Evolutionary conservation across 768 basidiomycete genomes (phyloP).

Genomic region (Galerina sulciceps): DNA sequence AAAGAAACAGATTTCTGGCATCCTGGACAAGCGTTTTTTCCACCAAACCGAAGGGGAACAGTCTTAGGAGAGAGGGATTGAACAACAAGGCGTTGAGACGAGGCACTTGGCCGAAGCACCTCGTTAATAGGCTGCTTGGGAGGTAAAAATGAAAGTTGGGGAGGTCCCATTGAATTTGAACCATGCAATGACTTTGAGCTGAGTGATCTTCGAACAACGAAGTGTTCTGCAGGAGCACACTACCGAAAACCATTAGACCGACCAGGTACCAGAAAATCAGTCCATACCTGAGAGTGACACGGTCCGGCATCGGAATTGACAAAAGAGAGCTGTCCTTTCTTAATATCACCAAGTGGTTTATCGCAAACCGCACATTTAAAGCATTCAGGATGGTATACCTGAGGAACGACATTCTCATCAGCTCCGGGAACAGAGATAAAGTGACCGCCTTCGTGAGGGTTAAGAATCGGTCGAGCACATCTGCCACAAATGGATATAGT

Average conservation of each 20-base stretch:
- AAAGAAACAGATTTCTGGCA: slow-evolving; percentile 74
- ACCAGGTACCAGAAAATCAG: background rate
- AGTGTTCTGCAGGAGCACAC: slow-evolving; percentile 51
- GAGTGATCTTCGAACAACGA: slow-evolving; percentile 35
- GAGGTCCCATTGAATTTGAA: slow-evolving; percentile 10
- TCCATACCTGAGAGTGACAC: slow-evolving; percentile 63
- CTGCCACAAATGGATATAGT: slow-evolving; percentile 58
- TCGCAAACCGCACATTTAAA: slow-evolving; percentile 76
- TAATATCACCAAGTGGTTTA: slow-evolving; percentile 62
- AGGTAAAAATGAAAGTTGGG: slow-evolving; percentile 9
- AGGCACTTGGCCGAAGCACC: slow-evolving; percentile 14
- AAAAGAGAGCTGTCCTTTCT: slow-evolving; percentile 71
- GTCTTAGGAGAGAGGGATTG: slow-evolving; percentile 24
- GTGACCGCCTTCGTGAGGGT: slow-evolving; percentile 57
- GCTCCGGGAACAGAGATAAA: slow-evolving; percentile 75
- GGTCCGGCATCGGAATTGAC: slow-evolving; percentile 67
- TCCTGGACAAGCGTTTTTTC: slow-evolving; percentile 69
- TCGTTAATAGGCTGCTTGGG: slow-evolving; percentile 16
- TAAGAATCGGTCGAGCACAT: slow-evolving; percentile 64
- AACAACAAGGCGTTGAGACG: slow-evolving; percentile 27
- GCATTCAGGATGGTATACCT: slow-evolving; percentile 74
- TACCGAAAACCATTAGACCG: slow-evolving; percentile 23
- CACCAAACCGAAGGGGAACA: slow-evolving; percentile 61
- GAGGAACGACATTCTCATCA: slow-evolving; percentile 48
- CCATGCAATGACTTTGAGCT: slow-evolving; percentile 27